These are phyloP conservation scores for Aspergillus haitiensis DNA, from an alignment of 495 filamentous ascomycete genomes.

Conservation along the genomic window DNA sequence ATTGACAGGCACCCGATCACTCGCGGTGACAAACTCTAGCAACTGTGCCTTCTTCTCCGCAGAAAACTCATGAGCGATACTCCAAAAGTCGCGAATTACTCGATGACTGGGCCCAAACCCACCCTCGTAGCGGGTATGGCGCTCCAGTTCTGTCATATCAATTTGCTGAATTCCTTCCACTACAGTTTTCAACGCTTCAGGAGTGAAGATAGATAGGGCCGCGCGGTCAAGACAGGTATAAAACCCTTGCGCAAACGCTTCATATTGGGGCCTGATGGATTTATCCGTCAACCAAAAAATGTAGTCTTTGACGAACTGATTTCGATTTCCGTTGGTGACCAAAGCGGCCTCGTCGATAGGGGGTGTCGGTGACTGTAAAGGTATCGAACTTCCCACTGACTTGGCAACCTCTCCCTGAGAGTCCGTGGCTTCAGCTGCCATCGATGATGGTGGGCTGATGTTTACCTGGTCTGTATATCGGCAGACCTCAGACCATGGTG, in stretches of 20 bases:
- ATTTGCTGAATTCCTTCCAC: conserved; percentile 82
- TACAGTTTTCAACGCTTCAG: conserved; percentile 67
- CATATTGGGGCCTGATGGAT: conserved; percentile 73
- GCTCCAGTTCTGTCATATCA: conserved; percentile 67
- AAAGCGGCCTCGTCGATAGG: conserved; percentile 39
- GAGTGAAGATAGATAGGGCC: conserved; percentile 68
- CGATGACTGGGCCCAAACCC: conserved; percentile 69
- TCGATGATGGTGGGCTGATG: conserved; percentile 30
- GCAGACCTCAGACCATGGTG: conserved; percentile 31
- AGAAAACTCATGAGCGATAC: conserved; percentile 65
- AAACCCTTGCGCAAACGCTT: conserved; percentile 83
- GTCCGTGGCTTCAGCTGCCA: conserved; percentile 28
- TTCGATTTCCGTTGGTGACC: conserved; percentile 76
- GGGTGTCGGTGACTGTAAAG: conserved; percentile 27
- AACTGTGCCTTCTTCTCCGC: conserved; percentile 65
- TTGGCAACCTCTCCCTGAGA: conserved; percentile 24
- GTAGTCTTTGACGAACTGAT: conserved; percentile 82
- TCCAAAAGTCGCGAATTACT: conserved; percentile 80
- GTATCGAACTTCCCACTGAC: conserved; percentile 20
- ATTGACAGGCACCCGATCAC: conserved; percentile 83
- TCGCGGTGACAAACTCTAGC: conserved; percentile 93
- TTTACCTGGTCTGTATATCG: conserved; percentile 23
- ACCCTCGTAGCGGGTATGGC: conserved; percentile 69
- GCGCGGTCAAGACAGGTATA: conserved; percentile 68
- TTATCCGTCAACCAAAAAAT: conserved; percentile 79